Base-by-base conservation (phyloP, 2,329 filamentous ascomycete species). In the Sporothrix pallida region DNA sequence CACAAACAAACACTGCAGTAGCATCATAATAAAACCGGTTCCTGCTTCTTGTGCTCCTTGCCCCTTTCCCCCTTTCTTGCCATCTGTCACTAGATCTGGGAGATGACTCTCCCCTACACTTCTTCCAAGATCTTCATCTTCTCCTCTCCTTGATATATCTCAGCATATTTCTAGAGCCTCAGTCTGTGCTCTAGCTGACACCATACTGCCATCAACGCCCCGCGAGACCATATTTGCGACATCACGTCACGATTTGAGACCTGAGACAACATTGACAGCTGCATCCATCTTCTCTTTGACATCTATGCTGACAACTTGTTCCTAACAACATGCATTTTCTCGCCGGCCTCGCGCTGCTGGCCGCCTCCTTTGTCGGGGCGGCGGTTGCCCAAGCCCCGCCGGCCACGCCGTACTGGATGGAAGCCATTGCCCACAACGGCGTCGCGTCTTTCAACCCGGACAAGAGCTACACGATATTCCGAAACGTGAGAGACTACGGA, bases 351-450 rank as follows among this genome's bases (percentile, higher is more conserved):
- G 70, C 58, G 71, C 67, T 74, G n/a, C 68, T 74, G 26, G 50
- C 52, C 67, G 52, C 52, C 52, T 70, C 48, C 68, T 20, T 72
- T 48, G 23, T 37, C 31, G 58, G 46, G 0, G n/a, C 50, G 12
- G 58, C 48, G 3, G n/a, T 56, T 4, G 78, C 75, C 60, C 76
- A 76, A 46, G 77, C 78, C 74, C 77, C 1, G 48, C 77, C 1
- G 48, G 26, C 60, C 3, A 56, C 68, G 26, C 72, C 75, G 9
- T 83, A 79, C 78, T 83, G 83, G 83, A 82, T 87, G 80, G 84
- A 85, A 46, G 80, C 82, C 23, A 81, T 87, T 72, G 77, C 78
- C 12, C 86, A 86, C 75, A 83, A 85, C 73, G 86, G 86, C 71
- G 79, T 84, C 23, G 82, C 85, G 0, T 80, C 85, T 2, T 86